Evolutionary conservation across 2,329 filamentous ascomycete genomes (phyloP).

Genomic region (Aspergillus felis): DNA sequence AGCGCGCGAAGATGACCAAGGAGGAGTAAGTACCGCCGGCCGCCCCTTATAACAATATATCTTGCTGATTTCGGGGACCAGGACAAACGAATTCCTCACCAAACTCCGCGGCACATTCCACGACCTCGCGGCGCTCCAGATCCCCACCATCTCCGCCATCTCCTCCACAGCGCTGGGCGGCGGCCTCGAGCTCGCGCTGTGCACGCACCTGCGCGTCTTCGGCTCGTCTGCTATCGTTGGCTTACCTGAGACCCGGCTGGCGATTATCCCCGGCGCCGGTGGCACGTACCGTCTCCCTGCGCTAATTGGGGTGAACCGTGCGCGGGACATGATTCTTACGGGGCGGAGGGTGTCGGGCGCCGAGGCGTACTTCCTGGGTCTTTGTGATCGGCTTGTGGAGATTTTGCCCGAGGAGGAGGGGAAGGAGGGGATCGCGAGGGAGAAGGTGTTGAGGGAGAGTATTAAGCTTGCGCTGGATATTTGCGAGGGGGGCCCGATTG

Average conservation of each 20-base stretch:
- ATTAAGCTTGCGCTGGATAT: conserved; percentile 78
- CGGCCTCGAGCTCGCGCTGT: conserved; percentile 86
- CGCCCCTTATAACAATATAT: no score
- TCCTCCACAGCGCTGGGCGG: conserved; percentile 84
- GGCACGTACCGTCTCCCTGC: conserved; percentile 83
- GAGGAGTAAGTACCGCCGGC: conserved; percentile 65
- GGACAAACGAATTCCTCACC: conserved; percentile 73
- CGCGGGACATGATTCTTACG: conserved; percentile 86
- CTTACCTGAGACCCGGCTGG: conserved; percentile 86
- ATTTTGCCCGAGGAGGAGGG: conserved; percentile 54
- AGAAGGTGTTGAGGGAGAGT: conserved; percentile 68
- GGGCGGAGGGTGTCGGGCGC: conserved; percentile 77
- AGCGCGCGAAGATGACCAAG: conserved; percentile 69
- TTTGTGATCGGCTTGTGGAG: conserved; percentile 88
- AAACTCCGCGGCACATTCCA: conserved; percentile 73
- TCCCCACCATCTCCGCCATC: conserved; percentile 87
- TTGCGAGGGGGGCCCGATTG: conserved; percentile 83
- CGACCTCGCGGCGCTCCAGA: conserved; percentile 67
- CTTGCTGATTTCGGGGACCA: no score
- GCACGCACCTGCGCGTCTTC: conserved; percentile 85
- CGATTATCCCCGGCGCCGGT: conserved; percentile 91
- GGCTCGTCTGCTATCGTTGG: conserved; percentile 73
- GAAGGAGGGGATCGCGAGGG: conserved; percentile 58
- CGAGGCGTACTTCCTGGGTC: conserved; percentile 86
- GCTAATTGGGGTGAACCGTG: conserved; percentile 73